A percentile compares a stretch with the other conserved stretches of the same genome.
These are phyloP conservation scores for Podospora anserina DNA, from an alignment of 495 filamentous ascomycete genomes.

Conservation along the genomic window DNA sequence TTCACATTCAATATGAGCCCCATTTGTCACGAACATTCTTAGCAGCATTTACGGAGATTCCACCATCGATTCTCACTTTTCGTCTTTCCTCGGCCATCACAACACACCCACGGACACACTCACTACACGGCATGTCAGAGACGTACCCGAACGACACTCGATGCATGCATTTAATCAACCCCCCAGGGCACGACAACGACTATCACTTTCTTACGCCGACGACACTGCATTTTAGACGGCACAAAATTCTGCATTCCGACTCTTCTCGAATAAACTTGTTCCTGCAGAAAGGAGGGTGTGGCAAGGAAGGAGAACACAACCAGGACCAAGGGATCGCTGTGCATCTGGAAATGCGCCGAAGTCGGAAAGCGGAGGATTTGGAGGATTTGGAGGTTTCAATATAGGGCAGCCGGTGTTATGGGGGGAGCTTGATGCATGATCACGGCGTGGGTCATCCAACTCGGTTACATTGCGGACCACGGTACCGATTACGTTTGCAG, in stretches of 20 bases:
- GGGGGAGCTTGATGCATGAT: not conserved
- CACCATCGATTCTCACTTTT: not conserved
- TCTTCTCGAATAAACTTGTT: not conserved
- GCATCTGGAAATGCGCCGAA: not conserved
- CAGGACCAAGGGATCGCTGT: not conserved
- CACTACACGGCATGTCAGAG: not conserved
- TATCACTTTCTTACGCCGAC: not conserved
- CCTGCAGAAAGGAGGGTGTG: not conserved
- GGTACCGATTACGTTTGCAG: not conserved
- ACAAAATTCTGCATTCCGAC: not conserved
- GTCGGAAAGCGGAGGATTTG: not conserved
- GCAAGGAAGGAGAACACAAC: not conserved
- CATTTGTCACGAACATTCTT: conserved; percentile 10
- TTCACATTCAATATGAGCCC: conserved; percentile 16
- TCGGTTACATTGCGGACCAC: not conserved
- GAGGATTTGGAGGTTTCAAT: not conserved
- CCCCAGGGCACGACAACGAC: not conserved
- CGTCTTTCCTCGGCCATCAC: not conserved
- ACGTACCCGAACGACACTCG: not conserved
- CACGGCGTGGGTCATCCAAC: not conserved
- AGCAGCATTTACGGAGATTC: conserved; percentile 9
- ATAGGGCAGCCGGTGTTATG: not conserved
- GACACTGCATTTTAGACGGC: not conserved
- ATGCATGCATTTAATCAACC: not conserved
- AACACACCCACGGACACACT: not conserved